Evolutionary conservation across 345 rosid species (phyloP).

Genomic region (Hirschfeldia incana): DNA sequence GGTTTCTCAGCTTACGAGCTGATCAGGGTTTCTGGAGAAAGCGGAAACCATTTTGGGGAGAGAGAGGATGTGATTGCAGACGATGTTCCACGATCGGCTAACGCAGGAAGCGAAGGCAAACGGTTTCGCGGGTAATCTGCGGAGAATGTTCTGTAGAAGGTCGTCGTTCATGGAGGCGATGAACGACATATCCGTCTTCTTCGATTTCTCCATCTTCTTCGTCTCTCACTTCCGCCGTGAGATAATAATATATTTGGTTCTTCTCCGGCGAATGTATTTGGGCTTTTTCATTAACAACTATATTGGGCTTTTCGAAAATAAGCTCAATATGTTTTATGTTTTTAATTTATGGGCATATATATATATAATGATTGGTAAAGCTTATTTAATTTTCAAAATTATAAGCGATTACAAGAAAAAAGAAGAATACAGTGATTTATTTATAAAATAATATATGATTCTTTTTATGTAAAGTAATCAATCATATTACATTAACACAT

Average conservation of each 20-base stretch:
- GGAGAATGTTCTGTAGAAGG: conserved; percentile 30
- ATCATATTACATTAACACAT: too few species aligned
- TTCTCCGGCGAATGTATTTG: conserved; percentile 11
- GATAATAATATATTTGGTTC: neutral
- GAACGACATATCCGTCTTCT: conserved; percentile 10
- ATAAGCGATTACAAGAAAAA: neutral
- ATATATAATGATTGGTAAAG: neutral
- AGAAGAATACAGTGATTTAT: neutral
- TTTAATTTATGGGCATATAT: too few species aligned
- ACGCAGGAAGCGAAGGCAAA: conserved; percentile 43
- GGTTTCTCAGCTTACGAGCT: conserved; percentile 18
- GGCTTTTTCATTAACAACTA: neutral
- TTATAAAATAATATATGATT: too few species aligned
- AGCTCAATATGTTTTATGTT: neutral
- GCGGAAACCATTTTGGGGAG: conserved; percentile 32
- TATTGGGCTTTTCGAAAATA: conserved; percentile 6
- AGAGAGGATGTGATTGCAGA: conserved; percentile 35
- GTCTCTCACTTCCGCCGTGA: conserved; percentile 15
- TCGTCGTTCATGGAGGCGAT: conserved; percentile 35
- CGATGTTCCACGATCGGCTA: conserved; percentile 32
- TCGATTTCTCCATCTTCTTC: conserved; percentile 29
- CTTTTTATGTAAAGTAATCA: too few species aligned
- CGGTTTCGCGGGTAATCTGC: conserved; percentile 32
- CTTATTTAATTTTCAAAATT: neutral
- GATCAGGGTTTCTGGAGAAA: conserved; percentile 25